phyloP scores from a whole-genome alignment of 116 monocot genomes.

The Iris pallida region DNA sequence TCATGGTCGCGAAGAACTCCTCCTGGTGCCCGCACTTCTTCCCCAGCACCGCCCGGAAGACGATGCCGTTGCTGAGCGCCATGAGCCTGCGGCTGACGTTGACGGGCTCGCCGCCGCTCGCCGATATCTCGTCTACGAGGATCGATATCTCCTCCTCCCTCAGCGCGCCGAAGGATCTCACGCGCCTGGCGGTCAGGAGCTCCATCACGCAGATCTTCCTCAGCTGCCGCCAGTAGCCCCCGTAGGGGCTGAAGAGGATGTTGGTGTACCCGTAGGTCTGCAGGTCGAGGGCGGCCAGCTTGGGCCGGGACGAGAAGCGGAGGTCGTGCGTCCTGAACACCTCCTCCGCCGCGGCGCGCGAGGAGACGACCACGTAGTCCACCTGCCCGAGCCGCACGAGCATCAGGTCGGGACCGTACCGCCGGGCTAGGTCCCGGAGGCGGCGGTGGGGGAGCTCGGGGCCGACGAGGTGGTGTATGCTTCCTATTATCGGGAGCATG shows the following conservation, averaged over 20 bases:
- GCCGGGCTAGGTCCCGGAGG: background rate
- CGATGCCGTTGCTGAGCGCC: background rate
- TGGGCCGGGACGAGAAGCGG: slow-evolving; percentile 1
- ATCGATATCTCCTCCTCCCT: background rate
- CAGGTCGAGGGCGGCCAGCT: background rate
- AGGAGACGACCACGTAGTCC: slow-evolving; percentile 8
- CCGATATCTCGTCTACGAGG: background rate
- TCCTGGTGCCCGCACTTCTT: background rate
- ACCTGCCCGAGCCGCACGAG: background rate
- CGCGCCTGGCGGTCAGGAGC: background rate
- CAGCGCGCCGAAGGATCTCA: background rate
- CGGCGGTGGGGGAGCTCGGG: slow-evolving; percentile 1
- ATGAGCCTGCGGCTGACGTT: background rate
- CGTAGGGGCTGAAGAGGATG: slow-evolving; percentile 9
- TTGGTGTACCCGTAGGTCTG: background rate
- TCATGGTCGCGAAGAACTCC: background rate
- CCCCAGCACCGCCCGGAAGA: background rate
- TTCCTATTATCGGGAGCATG: background rate
- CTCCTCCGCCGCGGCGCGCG: background rate
- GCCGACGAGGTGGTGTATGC: background rate
- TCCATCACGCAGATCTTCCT: slow-evolving; percentile 4
- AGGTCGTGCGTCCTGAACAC: slow-evolving; percentile 10
- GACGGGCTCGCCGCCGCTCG: background rate
- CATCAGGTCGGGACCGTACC: background rate
- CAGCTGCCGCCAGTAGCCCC: slow-evolving; percentile 6